A percentile compares a stretch with the other conserved stretches of the same genome.
phyloP scores from a whole-genome alignment of 2,329 filamentous ascomycete species.

The Trichoderma koningii region DNA sequence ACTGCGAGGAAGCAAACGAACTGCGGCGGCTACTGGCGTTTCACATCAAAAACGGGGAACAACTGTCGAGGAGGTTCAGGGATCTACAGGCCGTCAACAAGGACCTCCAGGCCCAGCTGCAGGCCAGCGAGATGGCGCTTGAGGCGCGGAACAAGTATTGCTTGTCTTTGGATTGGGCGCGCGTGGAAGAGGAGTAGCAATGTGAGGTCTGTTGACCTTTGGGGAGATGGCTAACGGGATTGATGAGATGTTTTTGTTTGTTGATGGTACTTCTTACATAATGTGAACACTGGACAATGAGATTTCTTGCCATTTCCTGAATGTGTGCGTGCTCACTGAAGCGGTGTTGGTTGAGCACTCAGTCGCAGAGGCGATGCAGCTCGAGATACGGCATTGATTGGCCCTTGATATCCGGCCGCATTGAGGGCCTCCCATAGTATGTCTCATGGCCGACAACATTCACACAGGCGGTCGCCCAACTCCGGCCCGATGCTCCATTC shows the following conservation, averaged over 20 bases:
- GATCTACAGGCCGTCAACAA: constrained; percentile 18
- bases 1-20: constrained; percentile 7
- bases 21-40: constrained; percentile 16
- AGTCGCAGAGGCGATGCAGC: not conserved
- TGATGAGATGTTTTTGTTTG: not conserved
- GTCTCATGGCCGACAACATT: not conserved
- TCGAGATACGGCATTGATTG: not conserved
- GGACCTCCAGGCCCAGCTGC: constrained; percentile 12
- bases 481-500: too few relatives aligned
- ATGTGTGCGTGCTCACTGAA: not conserved
- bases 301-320: not conserved
- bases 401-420: not conserved
- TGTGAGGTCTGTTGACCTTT: not conserved
- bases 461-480: too few relatives aligned
- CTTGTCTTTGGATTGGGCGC: constrained; percentile 4
- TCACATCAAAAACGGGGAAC: constrained; percentile 20
- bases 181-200: not conserved
- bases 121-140: not conserved
- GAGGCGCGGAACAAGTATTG: not conserved
- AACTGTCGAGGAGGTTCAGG: constrained; percentile 3
- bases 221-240: not conserved
- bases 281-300: not conserved
- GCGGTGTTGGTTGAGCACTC: not conserved
- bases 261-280: not conserved
- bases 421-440: constrained; percentile 15